Evolutionary conservation across 164 flowering plant species (phyloP).

Genomic region (Hamamelis virginiana): DNA sequence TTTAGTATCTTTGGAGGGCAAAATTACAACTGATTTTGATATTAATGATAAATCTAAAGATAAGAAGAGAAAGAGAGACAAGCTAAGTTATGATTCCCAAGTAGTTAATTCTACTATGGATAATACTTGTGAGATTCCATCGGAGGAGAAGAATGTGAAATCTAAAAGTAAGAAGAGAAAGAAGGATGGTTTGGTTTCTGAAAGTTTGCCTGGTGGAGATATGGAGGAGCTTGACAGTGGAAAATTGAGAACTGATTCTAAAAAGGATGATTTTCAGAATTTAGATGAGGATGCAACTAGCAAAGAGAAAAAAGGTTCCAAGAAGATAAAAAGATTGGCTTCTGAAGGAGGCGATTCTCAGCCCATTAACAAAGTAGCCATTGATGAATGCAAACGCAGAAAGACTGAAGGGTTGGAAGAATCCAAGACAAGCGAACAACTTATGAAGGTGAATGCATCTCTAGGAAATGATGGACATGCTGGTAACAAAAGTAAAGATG

Average conservation of each 20-base stretch:
- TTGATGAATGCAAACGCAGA: conserved; percentile 37
- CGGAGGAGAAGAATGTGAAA: conserved; percentile 12
- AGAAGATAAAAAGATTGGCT: conserved; percentile 60
- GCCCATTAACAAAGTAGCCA: conserved; percentile 19
- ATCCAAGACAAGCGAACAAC: conserved; percentile 14
- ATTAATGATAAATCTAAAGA: conserved; percentile 21
- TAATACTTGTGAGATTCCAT: neutral
- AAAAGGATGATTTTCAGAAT: conserved; percentile 10
- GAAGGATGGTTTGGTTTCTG: conserved; percentile 11
- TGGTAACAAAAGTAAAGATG: conserved; percentile 21
- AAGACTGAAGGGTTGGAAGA: conserved; percentile 34
- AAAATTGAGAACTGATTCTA: conserved; percentile 11
- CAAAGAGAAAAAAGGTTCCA: conserved; percentile 34
- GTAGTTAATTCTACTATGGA: neutral
- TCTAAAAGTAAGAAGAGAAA: conserved; percentile 18
- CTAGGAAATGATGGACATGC: conserved; percentile 12
- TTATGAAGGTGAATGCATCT: conserved; percentile 1
- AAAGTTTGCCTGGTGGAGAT: conserved; percentile 2
- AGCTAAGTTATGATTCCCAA: conserved; percentile 10
- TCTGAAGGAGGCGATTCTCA: conserved; percentile 36
- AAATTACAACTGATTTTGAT: conserved; percentile 5
- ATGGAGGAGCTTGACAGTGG: conserved; percentile 4
- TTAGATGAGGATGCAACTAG: conserved; percentile 20
- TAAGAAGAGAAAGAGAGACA: conserved; percentile 37
- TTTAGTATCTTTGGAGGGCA: conserved; percentile 1